Conservation (phyloP, 1,284 basidiomycete species). For the Rhodotorula sp. region DNA sequence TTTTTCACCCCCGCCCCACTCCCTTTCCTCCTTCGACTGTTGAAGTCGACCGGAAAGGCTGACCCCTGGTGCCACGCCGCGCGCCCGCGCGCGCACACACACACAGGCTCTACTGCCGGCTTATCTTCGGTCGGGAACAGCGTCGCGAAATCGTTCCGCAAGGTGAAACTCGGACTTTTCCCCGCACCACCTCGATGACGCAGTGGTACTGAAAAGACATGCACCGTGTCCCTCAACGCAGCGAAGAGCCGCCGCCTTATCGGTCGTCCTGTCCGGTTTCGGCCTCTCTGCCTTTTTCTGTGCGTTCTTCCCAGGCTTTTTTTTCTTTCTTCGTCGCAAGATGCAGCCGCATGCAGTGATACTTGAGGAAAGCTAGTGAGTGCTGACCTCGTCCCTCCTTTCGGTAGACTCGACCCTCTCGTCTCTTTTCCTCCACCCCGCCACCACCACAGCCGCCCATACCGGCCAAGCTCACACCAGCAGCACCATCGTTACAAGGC, state of each 20-base stretch:
- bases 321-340: no score
- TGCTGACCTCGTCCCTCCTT: no score
- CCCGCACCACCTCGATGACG: neutral
- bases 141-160: constrained; percentile 33
- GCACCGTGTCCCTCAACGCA: neutral
- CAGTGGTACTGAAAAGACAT: neutral
- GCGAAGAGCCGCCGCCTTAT: constrained; percentile 47
- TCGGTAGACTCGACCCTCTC: constrained; percentile 43
- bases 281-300: constrained; percentile 50
- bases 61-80: no score
- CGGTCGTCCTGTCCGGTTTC: constrained; percentile 48
- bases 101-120: constrained; percentile 34
- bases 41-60: no score
- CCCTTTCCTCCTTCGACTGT: no score
- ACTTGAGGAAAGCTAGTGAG: no score
- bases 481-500: no score
- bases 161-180: neutral
- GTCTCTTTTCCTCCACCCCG: constrained; percentile 14
- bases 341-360: no score
- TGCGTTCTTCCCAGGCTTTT: neutral
- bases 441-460: neutral
- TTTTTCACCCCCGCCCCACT: no score
- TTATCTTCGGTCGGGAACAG: constrained; percentile 27
- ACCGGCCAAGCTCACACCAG: neutral
- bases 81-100: no score